These are phyloP conservation scores for Omphalotus olearius DNA, from an alignment of 1,284 basidiomycete species.

Conservation along the genomic window DNA sequence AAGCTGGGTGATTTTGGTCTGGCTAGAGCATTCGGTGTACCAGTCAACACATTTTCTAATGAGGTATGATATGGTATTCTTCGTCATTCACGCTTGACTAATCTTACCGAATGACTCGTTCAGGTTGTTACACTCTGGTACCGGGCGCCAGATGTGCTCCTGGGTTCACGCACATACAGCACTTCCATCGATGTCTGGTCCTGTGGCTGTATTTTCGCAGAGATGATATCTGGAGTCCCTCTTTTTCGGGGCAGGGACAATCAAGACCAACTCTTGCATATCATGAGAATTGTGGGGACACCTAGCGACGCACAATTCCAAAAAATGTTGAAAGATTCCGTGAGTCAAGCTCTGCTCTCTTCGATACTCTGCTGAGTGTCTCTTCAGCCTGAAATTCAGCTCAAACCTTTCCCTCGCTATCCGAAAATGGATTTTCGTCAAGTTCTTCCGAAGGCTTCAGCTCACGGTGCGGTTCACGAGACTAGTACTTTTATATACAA, in stretches of 20 bases:
- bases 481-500: too few relatives aligned
- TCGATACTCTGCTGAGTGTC: neutral
- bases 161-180: constrained; percentile 96
- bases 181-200: constrained; percentile 99
- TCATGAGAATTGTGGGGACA: constrained; percentile 96
- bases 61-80: constrained; percentile 51
- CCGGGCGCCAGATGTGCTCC: constrained; percentile 95
- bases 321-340: constrained; percentile 90
- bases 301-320: constrained; percentile 87
- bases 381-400: constrained; percentile 81
- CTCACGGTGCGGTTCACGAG: constrained; percentile 56
- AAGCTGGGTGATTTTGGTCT: constrained; percentile 97
- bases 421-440: constrained; percentile 88
- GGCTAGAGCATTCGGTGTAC: constrained; percentile 93
- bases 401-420: constrained; percentile 88
- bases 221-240: constrained; percentile 97
- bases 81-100: neutral
- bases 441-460: constrained; percentile 89
- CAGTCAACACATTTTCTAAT: constrained; percentile 95
- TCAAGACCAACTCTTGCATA: constrained; percentile 95
- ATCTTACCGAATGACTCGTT: neutral
- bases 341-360: constrained; percentile 27
- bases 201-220: constrained; percentile 98
- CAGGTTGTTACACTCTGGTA: constrained; percentile 99
- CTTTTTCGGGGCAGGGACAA: constrained; percentile 98